Evolutionary conservation across 805 yeast species (phyloP), one percentile per base, ranked within the genome.

Genomic region (Hanseniaspora lachancei): DNA sequence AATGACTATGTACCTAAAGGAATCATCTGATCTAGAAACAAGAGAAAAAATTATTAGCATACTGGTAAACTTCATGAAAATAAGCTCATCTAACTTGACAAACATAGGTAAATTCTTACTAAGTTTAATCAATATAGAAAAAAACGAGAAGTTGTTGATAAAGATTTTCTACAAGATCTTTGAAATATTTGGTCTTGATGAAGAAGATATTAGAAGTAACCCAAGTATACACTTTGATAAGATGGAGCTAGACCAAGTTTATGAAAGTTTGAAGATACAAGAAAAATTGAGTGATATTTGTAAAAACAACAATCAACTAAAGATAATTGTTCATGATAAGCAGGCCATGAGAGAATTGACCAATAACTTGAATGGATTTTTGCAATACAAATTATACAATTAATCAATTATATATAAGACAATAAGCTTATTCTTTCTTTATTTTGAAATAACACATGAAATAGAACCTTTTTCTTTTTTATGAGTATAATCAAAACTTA

Each of bases 351-450:
- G 47, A 35, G 56, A 53, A 32, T 34, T 53, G n/a, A 35, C 36
- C 4, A 41, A 35, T 3, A 53, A 53, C 29, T 21, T 53, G 40
- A 46, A 32, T 39, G 32, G 47, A n/a, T 53, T 53, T 15, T 32
- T 53, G 27, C 41, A 53, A 38, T 53, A 53, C 40, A 53, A 53
- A 32, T 32, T 44, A 39, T 53, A 53, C 41, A 53, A 53, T 39
- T 53, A 46, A 46, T 18, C 32, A 23, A 10, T 9, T 10, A 23
- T 32, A 32, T 32, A 32, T 12, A 29, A 4, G 42, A 39, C 21
- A n/a, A 20, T 18, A 15, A 23, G 5, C 23, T 15, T 21, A 20
- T 39, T 39, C 13, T 39, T 39, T 39, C n/a, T 39, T 20, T 39
- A 7, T 39, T 10, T 39, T 38, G 2, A 38, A 39, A 16, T 18